phyloP scores from a whole-genome alignment of 345 rosid genomes.

The Rhodamnia argentea region DNA sequence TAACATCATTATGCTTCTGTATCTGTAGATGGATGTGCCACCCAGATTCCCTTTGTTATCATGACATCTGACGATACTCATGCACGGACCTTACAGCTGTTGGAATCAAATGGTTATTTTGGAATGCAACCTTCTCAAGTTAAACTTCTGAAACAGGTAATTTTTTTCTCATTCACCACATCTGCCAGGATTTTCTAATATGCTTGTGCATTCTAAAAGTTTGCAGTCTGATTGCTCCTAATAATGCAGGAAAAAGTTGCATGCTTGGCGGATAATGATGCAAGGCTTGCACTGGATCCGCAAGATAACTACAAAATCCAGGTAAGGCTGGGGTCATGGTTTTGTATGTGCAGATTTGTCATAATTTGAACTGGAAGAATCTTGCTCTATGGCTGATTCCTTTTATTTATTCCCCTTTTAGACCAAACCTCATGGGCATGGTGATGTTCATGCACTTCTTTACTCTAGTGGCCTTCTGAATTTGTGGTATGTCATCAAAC shows the following conservation, averaged over 20 bases:
- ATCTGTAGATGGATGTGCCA: conserved; percentile 38
- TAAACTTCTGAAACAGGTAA: conserved; percentile 86
- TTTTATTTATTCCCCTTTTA: conserved; percentile 12
- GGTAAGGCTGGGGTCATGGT: conserved; percentile 23
- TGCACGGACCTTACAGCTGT: conserved; percentile 48
- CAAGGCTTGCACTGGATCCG: conserved; percentile 77
- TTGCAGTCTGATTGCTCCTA: not conserved
- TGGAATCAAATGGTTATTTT: conserved; percentile 72
- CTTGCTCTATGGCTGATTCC: not conserved
- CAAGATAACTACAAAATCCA: conserved; percentile 74
- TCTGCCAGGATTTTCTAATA: not conserved
- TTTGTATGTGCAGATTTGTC: not conserved
- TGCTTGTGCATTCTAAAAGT: not conserved
- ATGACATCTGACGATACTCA: conserved; percentile 99
- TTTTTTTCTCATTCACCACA: not conserved
- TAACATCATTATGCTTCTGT: not conserved
- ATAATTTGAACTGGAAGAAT: not conserved
- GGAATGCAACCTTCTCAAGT: conserved; percentile 89
- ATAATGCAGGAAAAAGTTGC: conserved; percentile 94
- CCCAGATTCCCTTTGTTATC: conserved; percentile 73
- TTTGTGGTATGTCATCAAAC: conserved; percentile 36
- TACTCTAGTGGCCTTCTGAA: conserved; percentile 78
- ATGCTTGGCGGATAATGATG: conserved; percentile 90
- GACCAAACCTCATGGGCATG: conserved; percentile 99
- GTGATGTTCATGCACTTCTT: conserved; percentile 90